Evolutionary conservation across 148 eudicot species (phyloP), one percentile per base, ranked within the genome.

Genomic region (Salicornia ramosissima): DNA sequence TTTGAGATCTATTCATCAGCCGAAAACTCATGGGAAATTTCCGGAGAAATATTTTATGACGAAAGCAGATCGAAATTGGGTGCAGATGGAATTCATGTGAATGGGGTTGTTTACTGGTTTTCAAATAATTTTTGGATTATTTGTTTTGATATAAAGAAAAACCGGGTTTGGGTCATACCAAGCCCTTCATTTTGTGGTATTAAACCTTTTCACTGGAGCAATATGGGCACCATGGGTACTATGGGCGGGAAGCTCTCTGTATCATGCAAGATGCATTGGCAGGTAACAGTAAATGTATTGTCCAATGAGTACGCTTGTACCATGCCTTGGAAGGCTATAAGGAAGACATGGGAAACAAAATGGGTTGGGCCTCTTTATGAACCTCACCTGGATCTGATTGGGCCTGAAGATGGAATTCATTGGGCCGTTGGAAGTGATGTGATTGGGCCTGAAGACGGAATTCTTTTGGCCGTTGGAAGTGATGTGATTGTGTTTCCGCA

Each of bases 1-100:
- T 88, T 88, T 74, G 93, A 88, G 54, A 77, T 88, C 43, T 88
- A 86, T 52, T 80, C 83, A 22, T 88, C 90, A 2, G 10, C 21
- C 5, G 80, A 80, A 22, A 74, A 73, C 45, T 75, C 86, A 22
- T 86, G 93, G 93, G 76, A 71, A 28, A 34, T 75, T 60, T 81
- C 81, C 50, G 65, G 73, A 15, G 85, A 84, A 75, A 78, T 82
- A 29, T 82, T 69, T 74, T 81, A 79, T 77, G 83, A 71, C 24
- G 60, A 72, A 14, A 49, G n/a, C 19, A 28, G 53, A 54, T 53
- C 69, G 69, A 12, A 63, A 26, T 69, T 67, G 33, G 53, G 75
- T 1, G 71, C 62, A 34, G 71, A 74, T 9, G 93, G 88, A 22
- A 60, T 86, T 31, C 70, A 76, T 73, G 74, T 70, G 15, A 75